These are phyloP conservation scores for Fusarium beomiforme DNA, from an alignment of 2,329 filamentous ascomycete species.

Conservation along the genomic window DNA sequence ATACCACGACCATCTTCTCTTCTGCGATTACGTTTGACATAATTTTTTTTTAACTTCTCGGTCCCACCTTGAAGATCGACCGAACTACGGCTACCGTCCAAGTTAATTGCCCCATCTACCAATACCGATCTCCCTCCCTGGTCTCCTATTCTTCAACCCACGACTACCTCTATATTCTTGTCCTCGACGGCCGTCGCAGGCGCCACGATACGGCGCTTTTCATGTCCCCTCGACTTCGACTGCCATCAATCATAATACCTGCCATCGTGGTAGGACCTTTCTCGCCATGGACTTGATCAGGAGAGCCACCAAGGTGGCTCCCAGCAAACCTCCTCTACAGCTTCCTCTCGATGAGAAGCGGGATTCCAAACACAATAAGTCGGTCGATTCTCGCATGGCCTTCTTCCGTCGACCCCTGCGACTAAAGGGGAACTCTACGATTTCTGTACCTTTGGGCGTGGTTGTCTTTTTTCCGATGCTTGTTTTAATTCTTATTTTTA, in stretches of 20 bases:
- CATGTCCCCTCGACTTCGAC: conserved; percentile 40
- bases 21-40: conserved; percentile 13
- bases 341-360: conserved; percentile 64
- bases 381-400: conserved; percentile 66
- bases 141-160: conserved; percentile 22
- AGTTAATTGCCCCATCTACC: conserved; percentile 15
- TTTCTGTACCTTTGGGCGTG: conserved; percentile 91
- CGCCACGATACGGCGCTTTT: conserved; percentile 44
- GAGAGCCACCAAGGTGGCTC: conserved; percentile 62
- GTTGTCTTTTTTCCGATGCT: conserved; percentile 93
- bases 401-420: conserved; percentile 90
- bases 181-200: conserved; percentile 32
- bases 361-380: conserved; percentile 51
- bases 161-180: not conserved
- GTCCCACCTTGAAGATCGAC: conserved; percentile 24
- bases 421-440: conserved; percentile 88
- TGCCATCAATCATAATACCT: conserved; percentile 52
- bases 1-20: conserved; percentile 26
- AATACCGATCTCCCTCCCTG: conserved; percentile 10
- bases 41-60: conserved; percentile 8
- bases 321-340: conserved; percentile 51
- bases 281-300: conserved; percentile 66
- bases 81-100: conserved; percentile 8
- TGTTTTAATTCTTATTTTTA: conserved; percentile 88
- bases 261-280: conserved; percentile 47